phyloP scores from a whole-genome alignment of 805 yeast species.

The Candida chauliodis region DNA sequence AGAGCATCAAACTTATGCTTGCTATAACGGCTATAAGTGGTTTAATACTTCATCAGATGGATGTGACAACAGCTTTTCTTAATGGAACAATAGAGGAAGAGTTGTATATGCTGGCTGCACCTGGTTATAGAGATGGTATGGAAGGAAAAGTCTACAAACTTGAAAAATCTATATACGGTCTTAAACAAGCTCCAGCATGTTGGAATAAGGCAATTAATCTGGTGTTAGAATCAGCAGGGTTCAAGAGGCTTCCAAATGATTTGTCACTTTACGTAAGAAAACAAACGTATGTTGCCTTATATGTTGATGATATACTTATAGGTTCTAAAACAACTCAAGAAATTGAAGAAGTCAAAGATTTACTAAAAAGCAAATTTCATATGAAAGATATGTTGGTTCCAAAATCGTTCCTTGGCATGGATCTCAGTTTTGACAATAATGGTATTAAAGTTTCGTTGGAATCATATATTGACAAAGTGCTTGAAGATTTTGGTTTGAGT shows the following conservation, averaged over 20 bases:
- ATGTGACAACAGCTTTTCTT: neutral
- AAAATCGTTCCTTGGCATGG: slow-evolving; percentile 1
- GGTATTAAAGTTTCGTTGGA: neutral
- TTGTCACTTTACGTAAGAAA: neutral
- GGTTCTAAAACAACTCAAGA: neutral
- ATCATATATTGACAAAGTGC: neutral
- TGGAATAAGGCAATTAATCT: neutral
- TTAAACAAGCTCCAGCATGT: neutral
- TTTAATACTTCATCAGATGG: neutral
- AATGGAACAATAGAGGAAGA: neutral
- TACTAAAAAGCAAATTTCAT: neutral
- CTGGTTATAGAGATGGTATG: neutral
- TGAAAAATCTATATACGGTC: neutral
- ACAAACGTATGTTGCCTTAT: neutral
- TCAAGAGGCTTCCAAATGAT: neutral
- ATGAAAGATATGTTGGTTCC: neutral
- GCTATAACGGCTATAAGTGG: neutral
- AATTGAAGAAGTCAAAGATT: neutral
- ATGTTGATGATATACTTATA: slow-evolving; percentile 1
- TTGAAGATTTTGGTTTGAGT: neutral
- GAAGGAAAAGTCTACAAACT: neutral
- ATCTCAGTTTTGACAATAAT: neutral
- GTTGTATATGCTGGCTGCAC: neutral
- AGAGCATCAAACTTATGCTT: neutral
- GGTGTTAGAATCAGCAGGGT: neutral